Percentiles rank a stretch among this genome's conserved stretches.
phyloP scores from a whole-genome alignment of 768 basidiomycete species.

The Pleurotus ostreatus region DNA sequence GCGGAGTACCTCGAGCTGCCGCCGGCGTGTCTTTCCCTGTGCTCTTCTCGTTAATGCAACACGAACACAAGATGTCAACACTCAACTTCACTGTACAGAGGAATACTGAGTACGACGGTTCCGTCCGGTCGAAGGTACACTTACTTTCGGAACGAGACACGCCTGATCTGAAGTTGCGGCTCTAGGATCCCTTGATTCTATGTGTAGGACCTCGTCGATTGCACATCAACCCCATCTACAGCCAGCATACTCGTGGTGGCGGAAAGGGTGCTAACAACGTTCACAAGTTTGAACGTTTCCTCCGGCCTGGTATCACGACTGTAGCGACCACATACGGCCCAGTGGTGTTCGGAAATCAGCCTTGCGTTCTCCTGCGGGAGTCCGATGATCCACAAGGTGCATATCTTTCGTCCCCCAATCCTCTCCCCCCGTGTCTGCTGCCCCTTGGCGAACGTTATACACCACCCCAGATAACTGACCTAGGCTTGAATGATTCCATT shows the following conservation, averaged over 20 bases:
- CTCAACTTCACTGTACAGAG: constrained; percentile 90
- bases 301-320: constrained; percentile 74
- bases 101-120: constrained; percentile 89
- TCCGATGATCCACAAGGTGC: constrained; percentile 63
- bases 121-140: constrained; percentile 84
- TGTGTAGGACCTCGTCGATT: constrained; percentile 88
- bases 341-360: constrained; percentile 79
- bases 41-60: constrained; percentile 81
- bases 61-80: constrained; percentile 94
- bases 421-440: neutral
- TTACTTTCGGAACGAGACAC: neutral
- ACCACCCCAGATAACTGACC: neutral
- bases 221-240: constrained; percentile 83
- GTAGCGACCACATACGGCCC: constrained; percentile 91
- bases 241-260: constrained; percentile 87
- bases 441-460: neutral
- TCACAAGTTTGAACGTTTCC: constrained; percentile 91
- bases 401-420: constrained; percentile 12
- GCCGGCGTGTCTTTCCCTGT: constrained; percentile 46
- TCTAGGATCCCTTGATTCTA: constrained; percentile 80
- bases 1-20: constrained; percentile 68
- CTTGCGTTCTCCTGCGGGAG: constrained; percentile 75
- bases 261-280: constrained; percentile 94
- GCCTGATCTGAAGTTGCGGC: neutral
- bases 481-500: constrained; percentile 2